phyloP scores from a whole-genome alignment of 2,329 filamentous ascomycete species.

The Microcera coccophila region DNA sequence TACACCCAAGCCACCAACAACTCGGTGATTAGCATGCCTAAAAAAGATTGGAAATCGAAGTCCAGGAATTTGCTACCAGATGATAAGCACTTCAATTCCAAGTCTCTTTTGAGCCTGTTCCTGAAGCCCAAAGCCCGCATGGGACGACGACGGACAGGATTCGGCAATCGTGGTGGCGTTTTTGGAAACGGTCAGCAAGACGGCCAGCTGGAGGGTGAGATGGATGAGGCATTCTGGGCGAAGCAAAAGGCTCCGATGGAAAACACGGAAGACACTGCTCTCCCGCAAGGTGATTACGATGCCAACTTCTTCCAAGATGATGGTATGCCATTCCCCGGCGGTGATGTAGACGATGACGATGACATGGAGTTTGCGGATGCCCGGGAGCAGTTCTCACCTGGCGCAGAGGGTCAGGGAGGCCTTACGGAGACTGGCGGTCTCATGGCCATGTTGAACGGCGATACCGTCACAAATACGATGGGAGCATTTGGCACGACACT shows the following conservation, averaged over 20 bases:
- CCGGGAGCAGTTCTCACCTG: conserved; percentile 71
- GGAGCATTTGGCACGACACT: conserved; percentile 62
- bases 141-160: conserved; percentile 58
- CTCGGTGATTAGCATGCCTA: conserved; percentile 77
- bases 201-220: conserved; percentile 64
- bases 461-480: conserved; percentile 44
- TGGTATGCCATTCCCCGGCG: conserved; percentile 63
- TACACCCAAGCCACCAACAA: conserved; percentile 80
- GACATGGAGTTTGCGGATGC: conserved; percentile 76
- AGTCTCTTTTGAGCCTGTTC: conserved; percentile 83
- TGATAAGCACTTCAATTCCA: conserved; percentile 97
- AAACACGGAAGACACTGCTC: conserved; percentile 49
- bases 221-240: conserved; percentile 97
- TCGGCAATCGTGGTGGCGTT: conserved; percentile 40
- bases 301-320: conserved; percentile 97
- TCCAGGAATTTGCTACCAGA: conserved; percentile 89
- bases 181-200: conserved; percentile 44
- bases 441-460: conserved; percentile 48
- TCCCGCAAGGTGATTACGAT: conserved; percentile 78
- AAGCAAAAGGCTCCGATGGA: conserved; percentile 56
- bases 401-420: conserved; percentile 48
- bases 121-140: conserved; percentile 89
- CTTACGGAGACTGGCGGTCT: conserved; percentile 47
- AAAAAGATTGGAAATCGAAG: conserved; percentile 94
- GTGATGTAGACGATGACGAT: conserved; percentile 57